phyloP scores from a whole-genome alignment of 768 basidiomycete genomes.

The Melanogaster broomeanus region DNA sequence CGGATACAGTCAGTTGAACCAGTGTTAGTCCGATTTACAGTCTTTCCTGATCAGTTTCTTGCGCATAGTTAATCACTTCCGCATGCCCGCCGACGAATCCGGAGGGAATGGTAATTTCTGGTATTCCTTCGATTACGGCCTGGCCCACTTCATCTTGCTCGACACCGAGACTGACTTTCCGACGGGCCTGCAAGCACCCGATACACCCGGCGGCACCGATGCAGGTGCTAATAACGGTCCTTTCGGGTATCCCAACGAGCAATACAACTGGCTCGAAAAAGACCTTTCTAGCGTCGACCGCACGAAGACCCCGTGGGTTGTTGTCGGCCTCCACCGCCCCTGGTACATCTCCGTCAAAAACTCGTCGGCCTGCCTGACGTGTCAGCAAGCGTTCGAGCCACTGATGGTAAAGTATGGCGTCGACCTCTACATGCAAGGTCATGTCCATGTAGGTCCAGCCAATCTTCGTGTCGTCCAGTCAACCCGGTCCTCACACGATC shows the following conservation, averaged over 20 bases:
- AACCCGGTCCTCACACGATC: not conserved
- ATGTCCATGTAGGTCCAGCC: conserved; percentile 19
- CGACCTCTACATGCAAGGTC: conserved; percentile 31
- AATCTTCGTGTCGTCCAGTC: not conserved
- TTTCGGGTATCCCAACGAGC: conserved; percentile 29
- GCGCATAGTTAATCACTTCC: conserved; percentile 25
- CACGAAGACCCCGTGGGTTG: conserved; percentile 26
- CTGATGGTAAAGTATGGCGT: conserved; percentile 34
- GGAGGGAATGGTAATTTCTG: conserved; percentile 30
- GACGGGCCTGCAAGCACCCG: conserved; percentile 23
- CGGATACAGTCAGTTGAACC: conserved; percentile 25
- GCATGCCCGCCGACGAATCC: conserved; percentile 28
- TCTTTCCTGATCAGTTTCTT: not conserved
- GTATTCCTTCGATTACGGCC: conserved; percentile 33
- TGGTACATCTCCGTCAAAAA: conserved; percentile 22
- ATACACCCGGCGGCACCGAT: conserved; percentile 17
- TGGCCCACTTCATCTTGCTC: conserved; percentile 28
- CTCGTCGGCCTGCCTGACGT: conserved; percentile 13
- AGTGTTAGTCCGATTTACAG: not conserved
- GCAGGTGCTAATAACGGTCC: conserved; percentile 25
- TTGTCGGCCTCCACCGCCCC: conserved; percentile 30
- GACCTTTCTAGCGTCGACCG: conserved; percentile 25
- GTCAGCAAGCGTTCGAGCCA: conserved; percentile 30
- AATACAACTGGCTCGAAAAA: conserved; percentile 28
- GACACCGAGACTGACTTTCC: conserved; percentile 29